These are phyloP conservation scores for Entomortierella chlamydospora DNA, from an alignment of 192 early-diverging fungal genomes.

Conservation along the genomic window DNA sequence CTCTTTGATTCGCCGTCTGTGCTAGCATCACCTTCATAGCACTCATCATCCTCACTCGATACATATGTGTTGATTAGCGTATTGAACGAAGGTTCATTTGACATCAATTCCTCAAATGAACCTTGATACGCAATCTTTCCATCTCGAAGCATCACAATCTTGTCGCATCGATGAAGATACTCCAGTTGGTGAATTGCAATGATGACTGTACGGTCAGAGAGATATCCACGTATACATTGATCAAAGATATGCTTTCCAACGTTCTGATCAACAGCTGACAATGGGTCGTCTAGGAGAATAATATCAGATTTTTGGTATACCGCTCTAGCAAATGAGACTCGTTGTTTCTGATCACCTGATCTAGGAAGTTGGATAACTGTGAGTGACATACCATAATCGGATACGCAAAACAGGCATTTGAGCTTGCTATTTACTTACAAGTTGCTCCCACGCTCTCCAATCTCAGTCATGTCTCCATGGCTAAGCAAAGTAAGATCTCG, in stretches of 20 bases:
- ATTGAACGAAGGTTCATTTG: slow-evolving; percentile 31
- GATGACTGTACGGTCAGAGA: slow-evolving; percentile 64
- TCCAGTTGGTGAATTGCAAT: slow-evolving; percentile 73
- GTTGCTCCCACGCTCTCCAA: slow-evolving; percentile 75
- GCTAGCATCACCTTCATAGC: background rate
- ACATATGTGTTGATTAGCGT: slow-evolving; percentile 39
- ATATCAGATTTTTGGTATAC: slow-evolving; percentile 73
- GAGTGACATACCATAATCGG: too few species aligned
- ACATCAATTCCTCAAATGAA: slow-evolving; percentile 38
- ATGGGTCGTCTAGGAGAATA: slow-evolving; percentile 76
- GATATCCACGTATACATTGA: slow-evolving; percentile 62
- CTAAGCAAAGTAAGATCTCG: slow-evolving; percentile 69
- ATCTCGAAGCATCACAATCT: slow-evolving; percentile 62
- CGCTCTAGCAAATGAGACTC: slow-evolving; percentile 75
- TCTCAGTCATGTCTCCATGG: slow-evolving; percentile 65
- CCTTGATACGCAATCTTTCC: slow-evolving; percentile 54
- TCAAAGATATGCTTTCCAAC: slow-evolving; percentile 70
- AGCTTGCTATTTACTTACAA: slow-evolving; percentile 26
- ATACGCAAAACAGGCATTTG: background rate
- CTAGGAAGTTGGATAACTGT: background rate
- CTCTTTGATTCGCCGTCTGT: background rate
- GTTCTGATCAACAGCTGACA: slow-evolving; percentile 75
- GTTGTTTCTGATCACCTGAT: slow-evolving; percentile 69
- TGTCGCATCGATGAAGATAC: slow-evolving; percentile 61
- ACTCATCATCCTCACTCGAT: slow-evolving; percentile 19